Evolutionary conservation across 352 stramenopile species (phyloP), one percentile per base, ranked within the genome.

Genomic region (Pythium scleroteichum): DNA sequence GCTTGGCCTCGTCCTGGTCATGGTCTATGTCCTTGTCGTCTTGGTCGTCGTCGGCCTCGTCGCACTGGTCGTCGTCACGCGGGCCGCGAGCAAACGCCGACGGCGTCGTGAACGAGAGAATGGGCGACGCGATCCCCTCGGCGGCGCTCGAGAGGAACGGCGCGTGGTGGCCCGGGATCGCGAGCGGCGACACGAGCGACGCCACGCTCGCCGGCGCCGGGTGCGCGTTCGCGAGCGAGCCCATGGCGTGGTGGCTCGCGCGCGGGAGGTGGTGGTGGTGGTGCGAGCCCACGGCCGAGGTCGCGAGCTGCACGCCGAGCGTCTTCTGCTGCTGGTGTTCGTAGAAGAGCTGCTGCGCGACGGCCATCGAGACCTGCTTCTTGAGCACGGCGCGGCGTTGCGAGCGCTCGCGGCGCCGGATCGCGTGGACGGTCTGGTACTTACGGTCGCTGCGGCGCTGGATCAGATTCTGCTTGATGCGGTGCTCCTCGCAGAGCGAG

Each of bases 361-460:
- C 80, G 0, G 80, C 81, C 77, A 92, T 87, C 3, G 78, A 88
- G 26, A 90, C 81, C 44, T 94, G 82, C 51, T 90, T 87, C 69
- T 94, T 94, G 38, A 92, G 66, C 54, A 94, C 74, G 4, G 84
- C 80, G 14, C 83, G 82, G 33, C 79, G 76, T 69, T 91, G 81
- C 24, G 82, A 92, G n/a, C 83, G 81, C 51, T 92, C 83, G 22
- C 81, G 81, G 20, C 83, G 81, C 52, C 83, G 83, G 57, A 90
- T 83, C 12, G 83, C 81, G 61, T 94, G 84, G 24, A 92, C 78
- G n/a, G 82, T 91, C 68, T 92, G 82, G 57, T 92, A 92, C 73
- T 94, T 94, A 67, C 82, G 78, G 62, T 94, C 85, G 53, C 76
- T 90, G 46, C 80, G 78, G n/a, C 83, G 82, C 65, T 94, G 83